Base-by-base conservation (phyloP, 2,329 filamentous ascomycete genomes). In the Phialophora tarda region DNA sequence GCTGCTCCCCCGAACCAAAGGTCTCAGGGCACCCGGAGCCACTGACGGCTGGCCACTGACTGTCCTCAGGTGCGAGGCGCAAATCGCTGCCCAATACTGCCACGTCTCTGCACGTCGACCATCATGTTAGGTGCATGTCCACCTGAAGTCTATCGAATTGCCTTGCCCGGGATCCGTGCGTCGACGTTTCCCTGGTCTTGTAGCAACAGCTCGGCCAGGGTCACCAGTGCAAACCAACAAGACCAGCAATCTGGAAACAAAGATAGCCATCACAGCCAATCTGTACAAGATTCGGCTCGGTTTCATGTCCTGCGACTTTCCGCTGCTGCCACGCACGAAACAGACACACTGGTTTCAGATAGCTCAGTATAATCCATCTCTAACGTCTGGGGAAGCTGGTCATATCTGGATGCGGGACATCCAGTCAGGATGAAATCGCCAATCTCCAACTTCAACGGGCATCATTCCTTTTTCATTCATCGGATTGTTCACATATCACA, bases 41-140 rank as follows among this genome's bases (percentile, higher is more conserved):
- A 44, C 38, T 44, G 17, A 4, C 38, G 4, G 17, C 17, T 44
- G 38, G 7, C 34, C 14, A 24, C 32, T 34, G 32, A 44, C 17
- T n/a, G 24, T 26, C 24, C 23, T 34, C 26, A 10, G 10, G 26
- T 34, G 30, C 57, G 24, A 51, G n/a, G 41, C 47, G 57, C 57
- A 48, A 30, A 47, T 50, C 44, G 57, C 57, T 59, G 57, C 57
- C 57, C 57, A 59, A 59, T 59, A 7, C 57, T 32, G 30, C 30
- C 57, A 30, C 38, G 24, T 47, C 30, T 30, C 24, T 50, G 24
- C 48, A 28, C 24, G 21, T 12, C 48, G 17, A n/a, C 38, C 38
- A n/a, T 44, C 38, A n/a, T n/a, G 4, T 8, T 7, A 6, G 38
- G 14, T 41, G 38, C 38, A n/a, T 44, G 38, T n/a, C 38, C 38